These are phyloP conservation scores for Lentinula detonsa DNA, from an alignment of 768 basidiomycete species.

Conservation along the genomic window DNA sequence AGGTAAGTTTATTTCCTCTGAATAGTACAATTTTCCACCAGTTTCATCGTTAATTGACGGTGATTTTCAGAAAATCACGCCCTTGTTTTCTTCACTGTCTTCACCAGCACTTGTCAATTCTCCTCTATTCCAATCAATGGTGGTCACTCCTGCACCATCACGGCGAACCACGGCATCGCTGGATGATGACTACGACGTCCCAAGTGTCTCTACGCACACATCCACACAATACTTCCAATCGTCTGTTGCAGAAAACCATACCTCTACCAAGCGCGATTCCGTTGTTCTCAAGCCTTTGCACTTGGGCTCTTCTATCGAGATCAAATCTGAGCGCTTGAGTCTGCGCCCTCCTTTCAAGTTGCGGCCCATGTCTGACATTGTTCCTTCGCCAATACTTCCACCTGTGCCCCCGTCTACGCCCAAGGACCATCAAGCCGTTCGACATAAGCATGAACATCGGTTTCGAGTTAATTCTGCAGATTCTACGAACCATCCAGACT, in stretches of 20 bases:
- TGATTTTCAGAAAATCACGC: not conserved
- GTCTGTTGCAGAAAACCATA: not conserved
- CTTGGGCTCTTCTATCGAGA: not conserved
- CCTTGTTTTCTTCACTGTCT: not conserved
- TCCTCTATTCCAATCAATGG: not conserved
- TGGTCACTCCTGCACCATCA: not conserved
- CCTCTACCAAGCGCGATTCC: not conserved
- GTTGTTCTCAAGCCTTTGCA: not conserved
- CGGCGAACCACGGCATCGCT: not conserved
- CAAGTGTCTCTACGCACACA: not conserved
- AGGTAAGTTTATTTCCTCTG: conserved; percentile 5
- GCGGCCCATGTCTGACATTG: not conserved
- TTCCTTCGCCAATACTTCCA: not conserved
- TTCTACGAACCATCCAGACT: not conserved
- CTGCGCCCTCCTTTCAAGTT: not conserved
- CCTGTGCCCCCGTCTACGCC: not conserved
- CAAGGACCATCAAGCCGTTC: not conserved
- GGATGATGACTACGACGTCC: not conserved
- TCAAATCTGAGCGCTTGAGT: not conserved
- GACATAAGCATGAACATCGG: not conserved
- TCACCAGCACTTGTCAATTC: not conserved
- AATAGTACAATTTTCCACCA: not conserved
- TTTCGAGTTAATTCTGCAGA: not conserved
- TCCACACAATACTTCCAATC: too few relatives aligned
- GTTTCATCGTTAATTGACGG: not conserved